These are phyloP conservation scores for Sporothrix euskadiensis DNA, from an alignment of 2,329 filamentous ascomycete genomes.

Conservation along the genomic window DNA sequence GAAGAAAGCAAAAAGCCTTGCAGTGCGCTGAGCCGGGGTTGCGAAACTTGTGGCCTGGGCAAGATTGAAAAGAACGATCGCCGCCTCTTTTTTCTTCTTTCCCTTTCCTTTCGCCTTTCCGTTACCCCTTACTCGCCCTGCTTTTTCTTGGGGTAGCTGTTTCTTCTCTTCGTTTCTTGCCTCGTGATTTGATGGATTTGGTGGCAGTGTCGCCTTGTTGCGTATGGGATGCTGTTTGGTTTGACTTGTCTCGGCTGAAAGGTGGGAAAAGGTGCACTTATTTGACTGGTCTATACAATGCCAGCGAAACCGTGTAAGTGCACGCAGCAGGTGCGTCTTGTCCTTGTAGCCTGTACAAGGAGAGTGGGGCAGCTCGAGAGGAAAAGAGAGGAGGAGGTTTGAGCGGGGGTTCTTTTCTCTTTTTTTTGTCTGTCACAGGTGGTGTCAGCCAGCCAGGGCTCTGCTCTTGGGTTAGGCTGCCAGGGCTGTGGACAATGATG, in stretches of 20 bases:
- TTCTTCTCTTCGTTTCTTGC: neutral
- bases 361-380: conserved; percentile 7
- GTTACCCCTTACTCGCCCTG: neutral
- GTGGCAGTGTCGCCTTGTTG: conserved; percentile 5
- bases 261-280: neutral
- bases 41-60: neutral
- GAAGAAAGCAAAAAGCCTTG: conserved; percentile 1
- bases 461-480: conserved; percentile 11
- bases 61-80: neutral
- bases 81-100: neutral
- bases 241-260: neutral
- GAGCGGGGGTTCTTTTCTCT: neutral
- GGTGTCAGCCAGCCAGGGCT: conserved; percentile 16
- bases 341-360: neutral
- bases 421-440: conserved; percentile 3
- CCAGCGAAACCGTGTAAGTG: conserved; percentile 15
- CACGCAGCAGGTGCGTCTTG: neutral
- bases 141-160: neutral
- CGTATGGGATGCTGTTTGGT: conserved; percentile 10
- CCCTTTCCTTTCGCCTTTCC: neutral
- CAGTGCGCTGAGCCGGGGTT: neutral
- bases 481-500: neutral
- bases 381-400: neutral
- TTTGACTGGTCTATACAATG: neutral
- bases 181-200: neutral